Evolutionary conservation across 768 basidiomycete genomes (phyloP).

Genomic region (Mycena haematopus): DNA sequence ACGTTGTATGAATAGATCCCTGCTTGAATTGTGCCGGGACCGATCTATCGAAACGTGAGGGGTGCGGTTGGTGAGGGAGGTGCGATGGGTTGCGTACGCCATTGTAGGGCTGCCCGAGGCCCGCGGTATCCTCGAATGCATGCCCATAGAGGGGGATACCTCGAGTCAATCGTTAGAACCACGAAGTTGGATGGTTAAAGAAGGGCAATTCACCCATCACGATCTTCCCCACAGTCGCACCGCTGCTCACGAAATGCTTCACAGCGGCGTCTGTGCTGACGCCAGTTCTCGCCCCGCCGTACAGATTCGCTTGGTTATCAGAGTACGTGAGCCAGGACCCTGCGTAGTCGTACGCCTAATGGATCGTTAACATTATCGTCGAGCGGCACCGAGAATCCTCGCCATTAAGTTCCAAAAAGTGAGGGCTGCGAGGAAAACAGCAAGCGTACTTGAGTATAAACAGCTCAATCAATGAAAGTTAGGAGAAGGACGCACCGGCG

Average conservation of each 20-base stretch:
- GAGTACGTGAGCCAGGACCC: slow-evolving; percentile 69
- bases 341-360: slow-evolving; percentile 14
- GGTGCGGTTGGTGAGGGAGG: neutral
- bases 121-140: slow-evolving; percentile 73
- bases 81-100: slow-evolving; percentile 52
- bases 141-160: slow-evolving; percentile 85
- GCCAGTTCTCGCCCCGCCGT: slow-evolving; percentile 64
- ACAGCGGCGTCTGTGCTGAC: slow-evolving; percentile 75
- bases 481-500: slow-evolving; percentile 13
- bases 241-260: slow-evolving; percentile 61
- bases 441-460: neutral
- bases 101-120: slow-evolving; percentile 70
- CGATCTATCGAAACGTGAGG: slow-evolving; percentile 51
- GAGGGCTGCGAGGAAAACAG: slow-evolving; percentile 45
- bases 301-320: slow-evolving; percentile 68
- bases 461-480: neutral
- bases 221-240: slow-evolving; percentile 71
- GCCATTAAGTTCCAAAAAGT: slow-evolving; percentile 87
- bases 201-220: slow-evolving; percentile 55
- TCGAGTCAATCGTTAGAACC: slow-evolving; percentile 23
- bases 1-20: slow-evolving; percentile 80
- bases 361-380: slow-evolving; percentile 29
- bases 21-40: slow-evolving; percentile 72
- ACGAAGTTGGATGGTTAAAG: neutral
- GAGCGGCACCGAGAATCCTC: too few relatives aligned